These are phyloP conservation scores for Sergeia podlipaevii DNA, from an alignment of 208 protist species.

Conservation along the genomic window DNA sequence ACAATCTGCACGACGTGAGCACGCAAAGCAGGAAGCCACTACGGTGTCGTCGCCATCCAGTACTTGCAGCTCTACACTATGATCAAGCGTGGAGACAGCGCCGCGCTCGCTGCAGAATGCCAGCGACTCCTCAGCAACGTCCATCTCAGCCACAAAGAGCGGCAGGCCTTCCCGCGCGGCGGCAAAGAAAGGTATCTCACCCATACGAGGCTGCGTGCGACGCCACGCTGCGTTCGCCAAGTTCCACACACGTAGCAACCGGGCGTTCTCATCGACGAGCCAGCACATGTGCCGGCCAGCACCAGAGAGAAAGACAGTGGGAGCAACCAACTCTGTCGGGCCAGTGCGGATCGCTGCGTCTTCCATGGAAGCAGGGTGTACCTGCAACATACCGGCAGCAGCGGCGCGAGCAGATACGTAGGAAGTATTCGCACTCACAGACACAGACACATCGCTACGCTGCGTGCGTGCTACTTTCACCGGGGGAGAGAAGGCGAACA, in stretches of 20 bases:
- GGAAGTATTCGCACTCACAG: no score
- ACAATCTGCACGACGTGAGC: slow-evolving; percentile 32
- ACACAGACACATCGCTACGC: slow-evolving; percentile 19
- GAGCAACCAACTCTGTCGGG: slow-evolving; percentile 6
- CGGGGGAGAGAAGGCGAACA: slow-evolving; percentile 53
- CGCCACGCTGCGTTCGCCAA: slow-evolving; percentile 41
- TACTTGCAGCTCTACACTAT: slow-evolving; percentile 68
- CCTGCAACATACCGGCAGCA: background rate
- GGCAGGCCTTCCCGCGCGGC: slow-evolving; percentile 49
- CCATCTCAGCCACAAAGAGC: slow-evolving; percentile 76
- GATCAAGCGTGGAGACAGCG: slow-evolving; percentile 73
- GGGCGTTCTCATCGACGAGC: slow-evolving; percentile 68
- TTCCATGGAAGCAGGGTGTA: slow-evolving; percentile 14
- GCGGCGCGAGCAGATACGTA: no score
- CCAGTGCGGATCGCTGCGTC: slow-evolving; percentile 20
- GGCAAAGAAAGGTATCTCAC: slow-evolving; percentile 60
- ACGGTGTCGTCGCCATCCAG: slow-evolving; percentile 38
- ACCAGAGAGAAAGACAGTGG: slow-evolving; percentile 56
- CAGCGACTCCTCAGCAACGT: slow-evolving; percentile 51
- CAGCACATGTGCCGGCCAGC: slow-evolving; percentile 66
- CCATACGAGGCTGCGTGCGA: slow-evolving; percentile 45
- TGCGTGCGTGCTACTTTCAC: slow-evolving; percentile 75
- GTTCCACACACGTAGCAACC: slow-evolving; percentile 68
- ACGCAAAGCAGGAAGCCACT: slow-evolving; percentile 56
- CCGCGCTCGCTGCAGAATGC: slow-evolving; percentile 77